These are phyloP conservation scores for Flaveria robusta DNA, from an alignment of 129 eudicot genomes.

Conservation along the genomic window DNA sequence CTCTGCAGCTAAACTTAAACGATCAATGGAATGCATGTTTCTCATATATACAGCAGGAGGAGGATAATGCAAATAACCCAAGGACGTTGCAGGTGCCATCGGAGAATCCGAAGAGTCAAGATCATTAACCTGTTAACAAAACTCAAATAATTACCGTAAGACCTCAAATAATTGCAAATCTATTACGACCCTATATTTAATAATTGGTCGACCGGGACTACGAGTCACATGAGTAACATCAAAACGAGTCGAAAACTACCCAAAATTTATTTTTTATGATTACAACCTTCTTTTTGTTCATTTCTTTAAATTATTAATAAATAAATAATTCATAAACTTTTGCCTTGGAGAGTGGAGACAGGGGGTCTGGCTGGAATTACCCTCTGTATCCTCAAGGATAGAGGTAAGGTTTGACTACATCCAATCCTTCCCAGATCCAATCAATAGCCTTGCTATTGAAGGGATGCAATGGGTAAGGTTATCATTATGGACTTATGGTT, in stretches of 20 bases:
- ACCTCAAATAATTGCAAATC: neutral
- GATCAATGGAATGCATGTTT: constrained; percentile 63
- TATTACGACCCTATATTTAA: neutral
- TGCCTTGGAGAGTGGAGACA: too few relatives aligned
- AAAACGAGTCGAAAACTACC: neutral
- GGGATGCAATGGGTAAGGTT: too few relatives aligned
- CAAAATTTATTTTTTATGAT: neutral
- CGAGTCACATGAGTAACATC: neutral
- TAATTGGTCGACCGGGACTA: neutral
- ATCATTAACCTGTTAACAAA: constrained; percentile 82
- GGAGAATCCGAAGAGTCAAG: constrained; percentile 83
- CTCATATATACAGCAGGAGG: constrained; percentile 91
- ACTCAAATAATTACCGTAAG: constrained; percentile 4
- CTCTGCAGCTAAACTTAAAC: constrained; percentile 56
- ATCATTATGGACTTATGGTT: too few relatives aligned
- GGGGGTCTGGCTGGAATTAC: too few relatives aligned
- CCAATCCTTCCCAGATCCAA: too few relatives aligned
- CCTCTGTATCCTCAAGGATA: too few relatives aligned
- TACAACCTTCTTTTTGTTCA: neutral
- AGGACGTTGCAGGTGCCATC: constrained; percentile 75
- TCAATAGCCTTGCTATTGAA: too few relatives aligned
- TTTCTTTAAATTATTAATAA: too few relatives aligned
- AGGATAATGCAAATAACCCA: constrained; percentile 77
- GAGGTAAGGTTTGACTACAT: too few relatives aligned
- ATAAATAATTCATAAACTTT: too few relatives aligned